Evolutionary conservation across 1,139 yeast genomes (phyloP), one percentile per base, ranked within the genome.

Genomic region (Nematodospora anomalae): DNA sequence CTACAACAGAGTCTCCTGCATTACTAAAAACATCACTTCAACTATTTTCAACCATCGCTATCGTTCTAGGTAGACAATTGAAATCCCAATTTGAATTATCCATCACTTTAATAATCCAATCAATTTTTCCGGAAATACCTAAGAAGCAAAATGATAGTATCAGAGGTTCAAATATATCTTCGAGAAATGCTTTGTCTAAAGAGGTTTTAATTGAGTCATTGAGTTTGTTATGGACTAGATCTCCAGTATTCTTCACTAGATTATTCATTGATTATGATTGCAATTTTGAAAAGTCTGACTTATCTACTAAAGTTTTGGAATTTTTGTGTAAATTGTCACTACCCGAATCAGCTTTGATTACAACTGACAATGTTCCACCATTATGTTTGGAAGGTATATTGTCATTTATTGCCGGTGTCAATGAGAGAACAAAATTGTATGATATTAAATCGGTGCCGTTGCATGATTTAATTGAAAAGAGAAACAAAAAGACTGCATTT

Each of bases 301-400:
- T 94, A 41, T 74, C 95, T n/a, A 75, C 74, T 16, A 77, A 78
- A 30, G 64, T 86, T 18, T 59, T 92, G 35, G 83, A 83, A 33
- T 78, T 83, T 38, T 69, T 94, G 37, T 81, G 95, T 43, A 75
- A 83, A 37, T 67, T 87, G 28, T 80, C 96, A 0, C 72, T 85
- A 32, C 94, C 96, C 0, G 95, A 87, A 50, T 76, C 89, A 14
- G 92, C 96, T 0, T 49, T 63, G 5, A 67, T 75, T 51, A 83
- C 95, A 0, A 86, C 97, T 0, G 87, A 85, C 26, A 83, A 79
- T 51, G 96, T 92, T 2, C 97, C 98, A 0, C 97, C 97, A 1
- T 74, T 90, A 8, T 92, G 97, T 52, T 67, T 92, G 32, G 97
- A 92, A 52, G 96, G 97, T 2, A 60, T 92, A 3, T 67, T 92